Percentiles rank a stretch among this genome's conserved stretches.
Conservation (phyloP, 768 basidiomycete species). For the Thelephora aurantiotincta region DNA sequence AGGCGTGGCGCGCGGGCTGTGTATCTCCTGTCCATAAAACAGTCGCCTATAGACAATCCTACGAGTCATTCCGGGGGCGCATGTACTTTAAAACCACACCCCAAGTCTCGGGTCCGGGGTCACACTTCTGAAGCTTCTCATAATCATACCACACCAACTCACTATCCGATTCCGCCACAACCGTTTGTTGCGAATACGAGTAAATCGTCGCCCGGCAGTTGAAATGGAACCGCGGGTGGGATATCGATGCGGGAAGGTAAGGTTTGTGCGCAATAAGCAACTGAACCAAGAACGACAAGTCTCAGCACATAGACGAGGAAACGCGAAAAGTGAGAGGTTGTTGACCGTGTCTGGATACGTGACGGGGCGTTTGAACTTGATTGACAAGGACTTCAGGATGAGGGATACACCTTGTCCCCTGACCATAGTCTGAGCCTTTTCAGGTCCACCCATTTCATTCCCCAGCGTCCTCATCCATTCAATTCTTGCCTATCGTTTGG, state of each 20-base stretch:
- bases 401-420: conserved; percentile 52
- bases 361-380: conserved; percentile 59
- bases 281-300: conserved; percentile 16
- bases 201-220: conserved; percentile 40
- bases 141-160: conserved; percentile 72
- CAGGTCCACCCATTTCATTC: conserved; percentile 41
- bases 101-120: conserved; percentile 37
- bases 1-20: no score
- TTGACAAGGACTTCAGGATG: conserved; percentile 56
- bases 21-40: no score
- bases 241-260: conserved; percentile 10
- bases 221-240: conserved; percentile 22
- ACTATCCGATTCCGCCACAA: conserved; percentile 53
- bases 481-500: conserved; percentile 65
- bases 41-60: no score
- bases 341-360: conserved; percentile 62
- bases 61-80: background rate
- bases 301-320: background rate
- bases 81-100: conserved; percentile 10
- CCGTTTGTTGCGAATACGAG: conserved; percentile 44
- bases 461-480: conserved; percentile 51
- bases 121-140: conserved; percentile 45
- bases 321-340: conserved; percentile 1
- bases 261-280: conserved; percentile 53
- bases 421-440: conserved; percentile 41